Evolutionary conservation across 495 filamentous ascomycete species (phyloP).

Genomic region (Xylaria cubensis): DNA sequence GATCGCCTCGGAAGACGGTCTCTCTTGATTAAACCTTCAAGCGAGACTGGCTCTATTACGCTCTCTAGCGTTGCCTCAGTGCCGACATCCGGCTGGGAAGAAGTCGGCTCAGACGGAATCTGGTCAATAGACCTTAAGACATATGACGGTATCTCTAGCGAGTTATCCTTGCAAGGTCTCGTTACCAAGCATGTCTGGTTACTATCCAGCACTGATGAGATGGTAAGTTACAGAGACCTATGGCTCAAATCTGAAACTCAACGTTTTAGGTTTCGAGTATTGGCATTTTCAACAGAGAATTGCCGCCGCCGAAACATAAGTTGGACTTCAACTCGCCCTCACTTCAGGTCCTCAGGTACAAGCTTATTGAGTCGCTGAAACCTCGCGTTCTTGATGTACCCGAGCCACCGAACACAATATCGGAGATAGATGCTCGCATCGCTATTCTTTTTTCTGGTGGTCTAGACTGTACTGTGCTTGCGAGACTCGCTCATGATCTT

Average conservation of each 20-base stretch:
- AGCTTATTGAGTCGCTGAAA: slow-evolving; percentile 68
- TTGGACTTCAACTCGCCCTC: slow-evolving; percentile 58
- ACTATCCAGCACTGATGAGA: slow-evolving; percentile 28
- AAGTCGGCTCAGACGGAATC: slow-evolving; percentile 84
- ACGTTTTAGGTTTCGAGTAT: slow-evolving; percentile 63
- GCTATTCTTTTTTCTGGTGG: slow-evolving; percentile 95
- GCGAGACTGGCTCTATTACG: slow-evolving; percentile 55
- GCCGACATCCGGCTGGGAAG: slow-evolving; percentile 64
- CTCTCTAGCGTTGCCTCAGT: slow-evolving; percentile 79
- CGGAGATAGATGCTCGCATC: slow-evolving; percentile 57
- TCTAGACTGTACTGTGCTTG: slow-evolving; percentile 89
- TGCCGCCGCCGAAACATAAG: slow-evolving; percentile 44
- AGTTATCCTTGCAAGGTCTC: slow-evolving; percentile 36
- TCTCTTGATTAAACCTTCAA: slow-evolving; percentile 63
- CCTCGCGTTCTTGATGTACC: slow-evolving; percentile 74
- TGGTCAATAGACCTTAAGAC: slow-evolving; percentile 64
- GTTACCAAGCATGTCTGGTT: slow-evolving; percentile 32
- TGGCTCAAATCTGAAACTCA: slow-evolving; percentile 43
- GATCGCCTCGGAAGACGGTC: slow-evolving; percentile 89
- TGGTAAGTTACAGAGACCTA: slow-evolving; percentile 38
- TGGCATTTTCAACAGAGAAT: slow-evolving; percentile 64
- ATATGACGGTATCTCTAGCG: slow-evolving; percentile 44
- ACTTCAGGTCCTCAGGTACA: slow-evolving; percentile 61
- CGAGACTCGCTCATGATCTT: slow-evolving; percentile 81
- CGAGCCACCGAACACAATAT: slow-evolving; percentile 47